Evolutionary conservation across 371 early-diverging fungal species (phyloP), one percentile per base, ranked within the genome.

Genomic region (Mortierella sp.): DNA sequence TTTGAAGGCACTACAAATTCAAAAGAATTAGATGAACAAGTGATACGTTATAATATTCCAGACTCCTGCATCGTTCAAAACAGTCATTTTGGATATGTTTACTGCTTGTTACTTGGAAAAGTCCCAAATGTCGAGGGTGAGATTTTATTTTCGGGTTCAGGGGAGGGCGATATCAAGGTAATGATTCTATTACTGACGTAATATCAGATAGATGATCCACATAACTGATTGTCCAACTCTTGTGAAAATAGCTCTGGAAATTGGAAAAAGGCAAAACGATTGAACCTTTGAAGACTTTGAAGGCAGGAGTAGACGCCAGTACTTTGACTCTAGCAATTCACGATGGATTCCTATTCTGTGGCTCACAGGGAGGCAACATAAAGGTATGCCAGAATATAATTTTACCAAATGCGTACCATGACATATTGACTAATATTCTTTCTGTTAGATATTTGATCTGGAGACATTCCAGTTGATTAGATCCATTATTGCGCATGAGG

Each of bases 31-130:
- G 88, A 88, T 58, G 79, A 86, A 33, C 79, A 83, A 52, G 85
- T 87, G 1, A 84, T 85, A 4, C 86, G 86, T 48, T 90, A 86
- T 70, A 86, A 90, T 38, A 88, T 94, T 15, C 86, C 85, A 40
- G 88, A 90, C 38, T 76, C 71, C n/a, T 84, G 85, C 67, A 89
- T 92, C 2, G 74, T 81, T n/a, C 84, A 79, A 16, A 90, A 89
- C 84, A 91, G 93, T 15, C 95, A 95, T 76, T 89, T 90, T 70
- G 95, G 95, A 21, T 94, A 93, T 74, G 90, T 95, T 22, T 93
- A 95, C 71, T 87, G 91, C 63, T 76, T 94, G 45, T 22, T 89
- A 21, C 85, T 92, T 58, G 88, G 89, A 22, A 67, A 72, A 32
- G 84, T 92, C 15, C 90, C 92, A 13, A 88, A 89, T 69, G 76